Conservation (phyloP, 2,329 filamentous ascomycete species). For the Colletotrichum sp. region DNA sequence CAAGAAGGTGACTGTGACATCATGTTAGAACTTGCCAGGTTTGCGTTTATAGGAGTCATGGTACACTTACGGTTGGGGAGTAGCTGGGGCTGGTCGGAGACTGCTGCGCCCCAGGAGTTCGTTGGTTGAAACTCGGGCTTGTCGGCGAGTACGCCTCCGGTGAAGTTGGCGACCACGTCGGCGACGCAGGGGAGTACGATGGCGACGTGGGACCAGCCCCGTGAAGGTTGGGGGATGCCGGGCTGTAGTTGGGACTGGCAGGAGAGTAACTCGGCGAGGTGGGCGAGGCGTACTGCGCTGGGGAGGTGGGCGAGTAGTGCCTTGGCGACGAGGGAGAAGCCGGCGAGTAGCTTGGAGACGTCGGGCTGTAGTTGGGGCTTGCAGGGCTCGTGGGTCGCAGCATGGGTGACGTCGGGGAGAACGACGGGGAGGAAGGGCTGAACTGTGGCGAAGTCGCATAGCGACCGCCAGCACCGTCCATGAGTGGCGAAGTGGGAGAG, state of each 20-base stretch:
- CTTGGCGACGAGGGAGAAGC: constrained; percentile 62
- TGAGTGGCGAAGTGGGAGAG: constrained; percentile 77
- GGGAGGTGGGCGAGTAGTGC: constrained; percentile 74
- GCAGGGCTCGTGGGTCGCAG: constrained; percentile 60
- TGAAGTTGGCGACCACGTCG: constrained; percentile 81
- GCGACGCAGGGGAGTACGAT: constrained; percentile 73
- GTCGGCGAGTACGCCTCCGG: constrained; percentile 68
- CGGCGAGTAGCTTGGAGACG: constrained; percentile 69
- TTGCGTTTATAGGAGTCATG: background rate
- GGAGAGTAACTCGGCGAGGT: constrained; percentile 77
- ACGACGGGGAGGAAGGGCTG: constrained; percentile 67
- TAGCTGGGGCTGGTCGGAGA: constrained; percentile 75
- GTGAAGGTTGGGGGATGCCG: constrained; percentile 65
- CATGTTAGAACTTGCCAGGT: constrained; percentile 28
- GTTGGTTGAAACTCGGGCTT: constrained; percentile 63
- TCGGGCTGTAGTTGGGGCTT: constrained; percentile 68
- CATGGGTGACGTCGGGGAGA: constrained; percentile 67
- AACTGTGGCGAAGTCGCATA: constrained; percentile 67
- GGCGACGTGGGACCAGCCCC: constrained; percentile 54
- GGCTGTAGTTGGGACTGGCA: constrained; percentile 74
- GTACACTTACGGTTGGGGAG: constrained; percentile 65
- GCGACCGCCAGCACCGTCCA: constrained; percentile 56
- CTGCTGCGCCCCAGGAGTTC: constrained; percentile 56
- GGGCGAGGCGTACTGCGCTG: constrained; percentile 74
- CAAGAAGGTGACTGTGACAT: constrained; percentile 48